phyloP scores from a whole-genome alignment of 306 rosid genomes.

The Pueraria montana region DNA sequence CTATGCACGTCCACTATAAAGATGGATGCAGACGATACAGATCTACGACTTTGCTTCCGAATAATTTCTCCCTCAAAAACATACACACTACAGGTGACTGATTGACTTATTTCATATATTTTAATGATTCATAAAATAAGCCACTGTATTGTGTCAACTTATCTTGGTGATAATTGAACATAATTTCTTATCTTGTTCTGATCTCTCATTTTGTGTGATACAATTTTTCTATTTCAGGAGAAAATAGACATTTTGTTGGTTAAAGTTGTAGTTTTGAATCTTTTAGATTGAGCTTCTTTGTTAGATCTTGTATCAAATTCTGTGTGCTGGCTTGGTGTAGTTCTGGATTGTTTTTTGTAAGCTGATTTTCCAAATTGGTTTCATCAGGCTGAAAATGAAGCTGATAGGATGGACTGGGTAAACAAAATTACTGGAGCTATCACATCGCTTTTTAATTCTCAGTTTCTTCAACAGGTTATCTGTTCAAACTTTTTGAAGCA shows the following conservation, averaged over 20 bases:
- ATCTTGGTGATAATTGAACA: slow-evolving; percentile 23
- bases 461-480: slow-evolving; percentile 88
- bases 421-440: slow-evolving; percentile 87
- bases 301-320: slow-evolving; percentile 2
- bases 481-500: slow-evolving; percentile 30
- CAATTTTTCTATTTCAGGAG: neutral
- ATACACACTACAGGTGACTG: slow-evolving; percentile 86
- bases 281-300: slow-evolving; percentile 20
- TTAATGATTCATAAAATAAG: slow-evolving; percentile 25
- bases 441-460: slow-evolving; percentile 78
- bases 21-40: slow-evolving; percentile 95
- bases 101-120: slow-evolving; percentile 44
- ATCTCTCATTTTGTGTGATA: slow-evolving; percentile 33
- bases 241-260: slow-evolving; percentile 22
- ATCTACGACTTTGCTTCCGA: slow-evolving; percentile 95
- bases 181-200: neutral
- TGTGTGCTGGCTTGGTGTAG: slow-evolving; percentile 12
- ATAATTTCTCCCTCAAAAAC: slow-evolving; percentile 90
- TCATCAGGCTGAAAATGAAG: slow-evolving; percentile 95
- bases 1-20: slow-evolving; percentile 88
- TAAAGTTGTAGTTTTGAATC: slow-evolving; percentile 15
- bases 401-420: slow-evolving; percentile 95
- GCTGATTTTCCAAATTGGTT: slow-evolving; percentile 43
- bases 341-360: slow-evolving; percentile 28
- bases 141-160: slow-evolving; percentile 25